Evolutionary conservation across 2,329 filamentous ascomycete species (phyloP).

Genomic region (Stachybotrys chlorohalonatus): DNA sequence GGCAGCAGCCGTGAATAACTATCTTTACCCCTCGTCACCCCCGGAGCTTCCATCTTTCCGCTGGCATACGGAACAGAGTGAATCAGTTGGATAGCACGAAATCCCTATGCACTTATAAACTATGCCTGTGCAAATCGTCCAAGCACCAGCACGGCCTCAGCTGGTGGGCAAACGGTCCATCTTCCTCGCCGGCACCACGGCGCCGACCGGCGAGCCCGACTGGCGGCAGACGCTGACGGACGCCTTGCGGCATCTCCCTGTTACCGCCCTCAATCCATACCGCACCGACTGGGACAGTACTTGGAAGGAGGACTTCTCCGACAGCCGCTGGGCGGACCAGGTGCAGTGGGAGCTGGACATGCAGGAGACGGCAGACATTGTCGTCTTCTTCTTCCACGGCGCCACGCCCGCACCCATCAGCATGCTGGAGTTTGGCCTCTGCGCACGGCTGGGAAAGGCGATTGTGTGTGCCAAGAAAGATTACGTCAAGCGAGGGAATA

Average conservation of each 20-base stretch:
- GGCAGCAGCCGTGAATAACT: neutral
- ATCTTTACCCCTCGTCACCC: neutral
- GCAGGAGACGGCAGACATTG: slow-evolving; percentile 41
- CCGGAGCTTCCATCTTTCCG: neutral
- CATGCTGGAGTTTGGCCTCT: slow-evolving; percentile 52
- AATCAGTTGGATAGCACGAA: neutral
- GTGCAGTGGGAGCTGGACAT: slow-evolving; percentile 53
- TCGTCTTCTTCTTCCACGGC: slow-evolving; percentile 48
- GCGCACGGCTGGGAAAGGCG: slow-evolving; percentile 30
- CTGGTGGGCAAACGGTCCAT: slow-evolving; percentile 21
- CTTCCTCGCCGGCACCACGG: slow-evolving; percentile 53
- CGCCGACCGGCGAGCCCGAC: slow-evolving; percentile 25
- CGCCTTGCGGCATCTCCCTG: slow-evolving; percentile 30
- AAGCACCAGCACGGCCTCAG: slow-evolving; percentile 13
- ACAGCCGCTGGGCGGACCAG: slow-evolving; percentile 40
- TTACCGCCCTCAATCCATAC: slow-evolving; percentile 50
- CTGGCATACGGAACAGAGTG: neutral
- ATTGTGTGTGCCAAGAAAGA: slow-evolving; percentile 43
- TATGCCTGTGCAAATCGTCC: slow-evolving; percentile 15
- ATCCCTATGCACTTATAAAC: neutral
- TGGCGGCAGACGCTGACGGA: slow-evolving; percentile 41
- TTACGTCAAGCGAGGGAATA: slow-evolving; percentile 52
- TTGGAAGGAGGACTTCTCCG: slow-evolving; percentile 40
- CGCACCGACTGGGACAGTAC: slow-evolving; percentile 46
- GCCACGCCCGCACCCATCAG: slow-evolving; percentile 45